Base-by-base conservation (phyloP, 108 stramenopile genomes). In the Hondaea fermentalgiana region DNA sequence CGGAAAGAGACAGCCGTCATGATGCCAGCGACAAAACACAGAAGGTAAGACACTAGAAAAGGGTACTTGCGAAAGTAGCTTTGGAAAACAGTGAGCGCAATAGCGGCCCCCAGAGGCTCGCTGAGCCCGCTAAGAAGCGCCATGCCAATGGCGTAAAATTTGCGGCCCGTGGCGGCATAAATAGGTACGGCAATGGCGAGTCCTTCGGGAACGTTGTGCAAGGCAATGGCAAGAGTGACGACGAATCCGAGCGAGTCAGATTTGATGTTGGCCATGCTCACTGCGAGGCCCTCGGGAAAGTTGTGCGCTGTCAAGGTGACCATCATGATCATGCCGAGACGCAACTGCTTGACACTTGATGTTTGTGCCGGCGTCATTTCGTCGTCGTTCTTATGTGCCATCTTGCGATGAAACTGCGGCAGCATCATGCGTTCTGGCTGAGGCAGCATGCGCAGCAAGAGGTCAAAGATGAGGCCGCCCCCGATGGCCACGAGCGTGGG, bases 171-270 rank as follows among this genome's bases (percentile, higher is more conserved):
- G 14, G 96, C 95, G 60, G 95, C 96, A 87, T 96, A 97, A 5
- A 97, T 95, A 5, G 97, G 97, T 58, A 97, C 91, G 47, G 96
- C 95, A 17, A 97, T 96, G 87, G 96, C 96, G 45, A 97, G 76
- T 5, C 97, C 97, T 89, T 97, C 97, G 8, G 96, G 96, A 42
- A 97, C 94, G 88, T 97, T 97, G 91, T 97, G 97, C 57, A 97
- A 91, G 12, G 95, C 96, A 59, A 97, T 96, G 60, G 95, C 96
- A 60, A 97, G 71, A 14, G 96, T 95, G 42, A 96, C 90, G 28
- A 95, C 95, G 2, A 83, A 88, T 21, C 96, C 97, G 4, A 89
- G 87, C 53, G 21, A 53, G 8, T 35, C 89, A 88, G 87, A 19
- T 45, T 42, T 69, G 58, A 57, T 29, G 58, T 42, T 60, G 5